Base-by-base conservation (phyloP, 2,329 filamentous ascomycete genomes). In the Cordyceps tenuipes region DNA sequence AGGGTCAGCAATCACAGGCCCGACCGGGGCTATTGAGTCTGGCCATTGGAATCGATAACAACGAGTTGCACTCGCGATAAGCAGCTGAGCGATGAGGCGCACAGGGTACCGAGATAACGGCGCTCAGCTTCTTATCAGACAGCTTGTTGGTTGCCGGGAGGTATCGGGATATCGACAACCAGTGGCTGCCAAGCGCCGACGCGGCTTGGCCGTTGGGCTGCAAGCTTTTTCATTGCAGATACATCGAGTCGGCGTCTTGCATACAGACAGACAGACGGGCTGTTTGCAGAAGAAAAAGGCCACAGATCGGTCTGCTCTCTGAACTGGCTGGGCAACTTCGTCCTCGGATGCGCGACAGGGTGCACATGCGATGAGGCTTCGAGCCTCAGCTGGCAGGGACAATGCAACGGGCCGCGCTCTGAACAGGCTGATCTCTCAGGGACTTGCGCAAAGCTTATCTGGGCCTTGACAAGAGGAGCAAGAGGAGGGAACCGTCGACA, bases 41-140 rank as follows among this genome's bases (percentile, higher is more conserved):
- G 8, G n/a, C 29, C 29, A 29, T 12, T 3, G n/a, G 19, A 51
- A 58, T 58, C 56, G 56, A 58, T 58, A 51, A 51, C 10, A 17
- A n/a, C 17, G n/a, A 12, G 34, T 21, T 21, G 29, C 26, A 7
- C 39, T 1, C 2, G 19, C 44, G 56, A 58, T 58, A 58, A 58
- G 56, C 21, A 58, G 56, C 56, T 58, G 56, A 58, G 47, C 31
- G 17, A 58, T 26, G 56, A 58, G 56, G 56, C 56, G 56, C 23
- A 44, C 39, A 36, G 23, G 48, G 26, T 36, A 36, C 19, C 19
- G 47, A 58, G 56, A 58, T 58, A 58, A 58, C 47, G 10, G 44
- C 17, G 15, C 17, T 36, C n/a, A 51, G 39, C n/a, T 51, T 48
- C 56, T 51, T 58, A 58, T 58, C 56, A 29, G 31, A 15, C 47